A percentile compares a stretch with the other conserved stretches of the same genome.
Evolutionary conservation across 768 basidiomycete genomes (phyloP).

Genomic region (Lentinus brumalis): DNA sequence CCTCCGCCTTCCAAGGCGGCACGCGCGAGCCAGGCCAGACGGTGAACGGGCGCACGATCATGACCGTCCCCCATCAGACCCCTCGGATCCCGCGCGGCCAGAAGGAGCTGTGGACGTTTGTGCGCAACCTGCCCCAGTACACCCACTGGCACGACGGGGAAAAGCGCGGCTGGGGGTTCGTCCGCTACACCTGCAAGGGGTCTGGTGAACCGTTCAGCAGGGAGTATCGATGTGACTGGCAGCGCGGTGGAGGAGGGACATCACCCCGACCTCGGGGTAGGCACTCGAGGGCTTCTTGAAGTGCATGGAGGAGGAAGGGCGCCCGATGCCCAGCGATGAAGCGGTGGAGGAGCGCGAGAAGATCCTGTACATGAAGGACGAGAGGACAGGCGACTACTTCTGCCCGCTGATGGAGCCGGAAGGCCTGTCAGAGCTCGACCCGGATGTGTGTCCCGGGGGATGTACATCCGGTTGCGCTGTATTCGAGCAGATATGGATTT

Average conservation of each 20-base stretch:
- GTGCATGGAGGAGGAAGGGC: slow-evolving; percentile 28
- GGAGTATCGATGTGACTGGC: too few relatives aligned
- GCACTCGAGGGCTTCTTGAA: slow-evolving; percentile 23
- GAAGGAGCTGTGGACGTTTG: slow-evolving; percentile 24
- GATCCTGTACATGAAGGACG: background rate
- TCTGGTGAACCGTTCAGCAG: background rate
- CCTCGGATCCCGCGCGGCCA: background rate
- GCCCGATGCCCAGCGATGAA: slow-evolving; percentile 18
- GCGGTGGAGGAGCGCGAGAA: slow-evolving; percentile 20
- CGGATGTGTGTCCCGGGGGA: background rate
- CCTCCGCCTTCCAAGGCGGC: slow-evolving; percentile 20
- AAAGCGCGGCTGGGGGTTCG: background rate
- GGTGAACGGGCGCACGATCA: background rate
- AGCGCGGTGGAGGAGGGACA: too few relatives aligned
- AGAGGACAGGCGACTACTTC: background rate
- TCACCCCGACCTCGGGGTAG: background rate
- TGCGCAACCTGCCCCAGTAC: background rate
- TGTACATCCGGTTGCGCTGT: too few relatives aligned
- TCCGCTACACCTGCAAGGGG: background rate
- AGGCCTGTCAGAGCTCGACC: background rate
- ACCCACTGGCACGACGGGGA: background rate
- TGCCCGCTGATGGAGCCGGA: background rate
- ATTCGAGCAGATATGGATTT: too few relatives aligned
- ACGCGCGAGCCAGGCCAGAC: slow-evolving; percentile 12
- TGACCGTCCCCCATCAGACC: background rate